phyloP scores from a whole-genome alignment of 352 stramenopile species.

The Globisporangium okanoganense region DNA sequence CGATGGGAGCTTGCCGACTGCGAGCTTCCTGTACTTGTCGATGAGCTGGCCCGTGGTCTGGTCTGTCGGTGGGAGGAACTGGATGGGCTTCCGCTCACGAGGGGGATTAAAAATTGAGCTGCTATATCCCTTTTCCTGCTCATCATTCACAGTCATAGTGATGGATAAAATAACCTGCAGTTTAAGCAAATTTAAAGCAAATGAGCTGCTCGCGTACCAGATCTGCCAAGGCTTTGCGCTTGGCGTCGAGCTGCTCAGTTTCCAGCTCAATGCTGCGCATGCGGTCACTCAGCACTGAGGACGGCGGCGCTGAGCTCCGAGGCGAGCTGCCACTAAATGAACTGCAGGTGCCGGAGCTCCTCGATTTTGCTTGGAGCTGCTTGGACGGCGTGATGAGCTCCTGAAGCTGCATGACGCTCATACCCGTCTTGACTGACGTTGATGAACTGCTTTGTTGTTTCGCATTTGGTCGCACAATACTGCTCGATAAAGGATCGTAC shows the following conservation, averaged over 20 bases:
- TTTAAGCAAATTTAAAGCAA: not conserved
- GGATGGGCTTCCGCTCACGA: constrained; percentile 37
- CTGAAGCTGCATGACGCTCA: constrained; percentile 63
- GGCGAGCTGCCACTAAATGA: not conserved
- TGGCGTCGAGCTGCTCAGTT: constrained; percentile 10
- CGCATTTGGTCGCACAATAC: constrained; percentile 18
- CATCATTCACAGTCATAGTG: not conserved
- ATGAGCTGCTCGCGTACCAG: not conserved
- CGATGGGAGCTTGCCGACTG: constrained; percentile 56
- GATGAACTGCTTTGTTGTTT: constrained; percentile 13
- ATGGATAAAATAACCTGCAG: not conserved
- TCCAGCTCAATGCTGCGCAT: constrained; percentile 12
- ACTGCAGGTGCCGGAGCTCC: constrained; percentile 5
- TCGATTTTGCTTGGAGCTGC: constrained; percentile 9
- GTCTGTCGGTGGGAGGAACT: constrained; percentile 49
- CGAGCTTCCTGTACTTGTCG: constrained; percentile 80
- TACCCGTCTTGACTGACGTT: constrained; percentile 41
- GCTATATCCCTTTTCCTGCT: constrained; percentile 41
- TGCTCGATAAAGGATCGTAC: constrained; percentile 60
- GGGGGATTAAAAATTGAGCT: constrained; percentile 55
- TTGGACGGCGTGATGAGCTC: constrained; percentile 47
- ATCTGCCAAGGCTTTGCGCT: constrained; percentile 2
- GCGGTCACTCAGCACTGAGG: constrained; percentile 2
- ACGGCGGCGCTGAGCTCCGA: not conserved
- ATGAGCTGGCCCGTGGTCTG: constrained; percentile 68